Evolutionary conservation across 192 early-diverging fungal genomes (phyloP), one percentile per base, ranked within the genome.

Genomic region (Coemansia sp.): DNA sequence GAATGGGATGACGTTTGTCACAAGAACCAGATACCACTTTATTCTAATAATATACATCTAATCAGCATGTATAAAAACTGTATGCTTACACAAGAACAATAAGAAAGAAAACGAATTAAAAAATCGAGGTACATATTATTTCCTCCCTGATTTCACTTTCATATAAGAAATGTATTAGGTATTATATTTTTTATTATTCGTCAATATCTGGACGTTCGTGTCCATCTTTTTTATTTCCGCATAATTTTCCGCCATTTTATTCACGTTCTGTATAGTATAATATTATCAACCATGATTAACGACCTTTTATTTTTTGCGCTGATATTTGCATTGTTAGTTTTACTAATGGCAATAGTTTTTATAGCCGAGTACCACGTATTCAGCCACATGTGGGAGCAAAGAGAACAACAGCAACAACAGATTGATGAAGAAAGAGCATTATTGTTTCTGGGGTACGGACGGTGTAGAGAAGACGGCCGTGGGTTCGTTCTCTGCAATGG

Each of bases 281-380:
- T 15, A 15, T 2, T 11, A 11, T 11, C 0, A 6, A 9, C 7
- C 1, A 59, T 40, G 32, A 39, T 39, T 8, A 59, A 10, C 8
- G 57, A 59, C 39, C 39, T 59, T 40, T n/a, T 59, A 40, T 59
- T 59, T 8, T 59, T 59, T 41, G n/a, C 39, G 6, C 26, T n/a
- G 1, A 37, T 59, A 8, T 59, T 59, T 8, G 5, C 39, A 7
- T 37, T 59, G 5, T 19, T 59, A 37, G 4, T 59, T 1, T 4
- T 15, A 37, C 13, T 59, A 12, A 59, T 37, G 5, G 16, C 39
- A 18, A 6, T 59, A 16, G 57, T 59, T 13, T 37, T 13, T 7
- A 16, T 16, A 41, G 37, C 15, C 1, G 57, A 59, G 8, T 59
- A 40, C 57, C 39, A 18, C 39, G 57, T 59, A 37, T 59, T 59